Evolutionary conservation across 345 rosid species (phyloP).

Genomic region (Citrus mangshanensis): DNA sequence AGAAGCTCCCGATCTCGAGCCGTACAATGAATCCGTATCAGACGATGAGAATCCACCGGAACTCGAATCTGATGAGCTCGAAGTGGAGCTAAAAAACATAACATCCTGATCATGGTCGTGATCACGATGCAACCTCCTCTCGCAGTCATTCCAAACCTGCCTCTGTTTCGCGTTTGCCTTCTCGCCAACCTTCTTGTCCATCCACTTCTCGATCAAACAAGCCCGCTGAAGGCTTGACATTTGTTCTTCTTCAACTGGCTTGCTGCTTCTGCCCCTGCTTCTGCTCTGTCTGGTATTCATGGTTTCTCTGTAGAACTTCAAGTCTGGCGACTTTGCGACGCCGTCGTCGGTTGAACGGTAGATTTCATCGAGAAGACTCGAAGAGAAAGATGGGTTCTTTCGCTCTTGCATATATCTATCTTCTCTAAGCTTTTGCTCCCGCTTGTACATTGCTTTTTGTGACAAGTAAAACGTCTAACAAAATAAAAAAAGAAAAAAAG

Average conservation of each 20-base stretch:
- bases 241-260: conserved; percentile 13
- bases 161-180: conserved; percentile 11
- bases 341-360: conserved; percentile 75
- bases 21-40: conserved; percentile 58
- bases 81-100: conserved; percentile 58
- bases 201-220: conserved; percentile 43
- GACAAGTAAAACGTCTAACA: too few species aligned
- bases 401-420: conserved; percentile 20
- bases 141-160: conserved; percentile 19
- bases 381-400: conserved; percentile 80
- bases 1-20: conserved; percentile 34
- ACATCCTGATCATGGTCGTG: conserved; percentile 45
- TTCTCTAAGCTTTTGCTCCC: conserved; percentile 34
- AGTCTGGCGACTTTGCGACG: conserved; percentile 27
- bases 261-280: conserved; percentile 11
- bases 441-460: conserved; percentile 27
- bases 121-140: conserved; percentile 26
- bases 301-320: conserved; percentile 39
- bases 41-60: conserved; percentile 78
- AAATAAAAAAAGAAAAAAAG: too few species aligned
- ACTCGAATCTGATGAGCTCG: conserved; percentile 77
- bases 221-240: conserved; percentile 28
- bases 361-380: conserved; percentile 85
- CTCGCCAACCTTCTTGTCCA: conserved; percentile 34
- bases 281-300: conserved; percentile 32